Evolutionary conservation across 495 filamentous ascomycete species (phyloP), one percentile per base, ranked within the genome.

Genomic region (Neurospora sp.): DNA sequence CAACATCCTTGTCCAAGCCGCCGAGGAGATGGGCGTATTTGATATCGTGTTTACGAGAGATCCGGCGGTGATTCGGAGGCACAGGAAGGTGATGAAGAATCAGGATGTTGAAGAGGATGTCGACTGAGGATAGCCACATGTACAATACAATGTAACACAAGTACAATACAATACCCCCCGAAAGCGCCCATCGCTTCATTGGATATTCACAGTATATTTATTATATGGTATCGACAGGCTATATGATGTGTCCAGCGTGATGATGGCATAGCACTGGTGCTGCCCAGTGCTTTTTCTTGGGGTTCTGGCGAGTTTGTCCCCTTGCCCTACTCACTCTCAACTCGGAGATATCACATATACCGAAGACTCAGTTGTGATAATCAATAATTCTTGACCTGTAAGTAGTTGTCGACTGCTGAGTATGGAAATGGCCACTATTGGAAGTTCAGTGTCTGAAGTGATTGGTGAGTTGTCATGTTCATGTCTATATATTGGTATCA

Each of bases 21-120:
- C 88, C 17, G 70, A 72, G 68, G 87, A 89, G 72, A 90, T 91
- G 89, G 85, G 86, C 8, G 84, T 87, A 73, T 80, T 79, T 42
- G 79, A 81, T 75, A 75, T 80, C 40, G 71, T 79, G 14, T 39
- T 79, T 5, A n/a, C n/a, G 48, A 74, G 48, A 40, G 74, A 80
- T 68, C 42, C 68, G 35, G 72, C 42, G 68, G 22, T 48, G 72
- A 78, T 80, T 59, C 72, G 71, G 9, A 74, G 27, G 76, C 45
- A 71, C 39, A 74, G 69, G 69, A 81, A 81, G 71, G 35, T 76
- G 22, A 69, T 72, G 39, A 42, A 71, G 44, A 27, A 27, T 3
- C 22, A 39, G 37, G 35, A 37, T 69, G 70, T 31, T 22, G 39
- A 16, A 22, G 69, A 53, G 0, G 70, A 75, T 39, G 37, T 20